Percentiles rank a stretch among this genome's conserved stretches.
These are phyloP conservation scores for Apophysomyces elegans DNA, from an alignment of 371 early-diverging fungal species.

Conservation along the genomic window DNA sequence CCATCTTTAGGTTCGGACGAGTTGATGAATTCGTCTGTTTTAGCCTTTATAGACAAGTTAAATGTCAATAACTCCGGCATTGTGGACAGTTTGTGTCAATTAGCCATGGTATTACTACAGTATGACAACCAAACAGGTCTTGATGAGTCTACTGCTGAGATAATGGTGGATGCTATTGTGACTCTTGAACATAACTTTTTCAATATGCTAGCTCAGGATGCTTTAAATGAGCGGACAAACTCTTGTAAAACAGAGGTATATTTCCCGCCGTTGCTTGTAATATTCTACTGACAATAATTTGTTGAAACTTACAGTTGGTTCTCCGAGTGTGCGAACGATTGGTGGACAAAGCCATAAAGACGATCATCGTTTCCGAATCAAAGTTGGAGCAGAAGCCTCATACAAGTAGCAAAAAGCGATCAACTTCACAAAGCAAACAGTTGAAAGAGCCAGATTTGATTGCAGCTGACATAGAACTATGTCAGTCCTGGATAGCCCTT, in stretches of 20 bases:
- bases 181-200: constrained; percentile 14
- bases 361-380: constrained; percentile 11
- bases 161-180: constrained; percentile 15
- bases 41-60: constrained; percentile 29
- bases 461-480: constrained; percentile 12
- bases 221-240: background rate
- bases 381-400: constrained; percentile 10
- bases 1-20: background rate
- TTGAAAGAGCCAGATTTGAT: constrained; percentile 14
- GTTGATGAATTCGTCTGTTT: constrained; percentile 13
- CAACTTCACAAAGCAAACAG: constrained; percentile 19
- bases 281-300: no score
- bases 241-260: background rate
- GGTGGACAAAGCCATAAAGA: constrained; percentile 31
- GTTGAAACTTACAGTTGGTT: constrained; percentile 17
- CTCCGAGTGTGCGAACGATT: constrained; percentile 36
- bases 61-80: constrained; percentile 54
- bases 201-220: background rate
- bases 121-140: constrained; percentile 13
- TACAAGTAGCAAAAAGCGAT: constrained; percentile 13
- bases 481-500: constrained; percentile 21
- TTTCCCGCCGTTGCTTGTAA: background rate
- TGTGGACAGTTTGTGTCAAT: constrained; percentile 39
- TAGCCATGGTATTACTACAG: constrained; percentile 19
- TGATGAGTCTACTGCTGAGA: background rate